Evolutionary conservation across 176 grass and related monocot genomes (phyloP), one percentile per base, ranked within the genome.

Genomic region (Thalia dealbata): DNA sequence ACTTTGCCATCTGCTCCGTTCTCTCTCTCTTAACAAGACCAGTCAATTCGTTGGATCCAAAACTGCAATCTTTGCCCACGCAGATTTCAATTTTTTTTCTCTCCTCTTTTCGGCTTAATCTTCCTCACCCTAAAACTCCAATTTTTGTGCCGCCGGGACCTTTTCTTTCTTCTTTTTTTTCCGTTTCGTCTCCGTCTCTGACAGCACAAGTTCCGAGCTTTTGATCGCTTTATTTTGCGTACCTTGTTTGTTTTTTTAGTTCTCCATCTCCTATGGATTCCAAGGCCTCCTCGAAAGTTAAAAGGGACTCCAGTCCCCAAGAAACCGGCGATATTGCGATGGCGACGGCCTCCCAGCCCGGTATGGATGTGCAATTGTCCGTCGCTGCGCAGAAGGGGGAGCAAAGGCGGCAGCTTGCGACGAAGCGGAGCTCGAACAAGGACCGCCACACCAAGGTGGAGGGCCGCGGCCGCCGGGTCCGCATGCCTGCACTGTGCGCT

Each of bases 401-500:
- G 22, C 62, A 68, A 61, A 84, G 86, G 66, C 66, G 66, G 52
- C 78, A 75, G 72, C 76, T 92, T 70, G 90, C 78, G 63, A 83
- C 90, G 21, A 92, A 92, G 83, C 67, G 90, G 76, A 92, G 83
- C 79, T 92, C 90, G 61, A 88, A 89, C 79, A 92, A 92, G 86
- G 90, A 92, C 76, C 90, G 90, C 18, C 90, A 92, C 81, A 92
- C 90, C 81, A 92, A 92, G 78, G 90, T 92, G 56, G 90, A 92
- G 72, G 90, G 90, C 72, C 35, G 90, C 68, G 90, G 90, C 6
- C 83, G 90, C 21, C 70, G 70, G 24, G 50, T 72, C 46, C 70
- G 70, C 72, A 92, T 92, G 90, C 90, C 90, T n/a, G 90, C 90
- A 67, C 90, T 92, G 42, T 92, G 90, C 79, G 90, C 90, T 12